Evolutionary conservation across 495 filamentous ascomycete species (phyloP).

Genomic region (Tuber brumale): DNA sequence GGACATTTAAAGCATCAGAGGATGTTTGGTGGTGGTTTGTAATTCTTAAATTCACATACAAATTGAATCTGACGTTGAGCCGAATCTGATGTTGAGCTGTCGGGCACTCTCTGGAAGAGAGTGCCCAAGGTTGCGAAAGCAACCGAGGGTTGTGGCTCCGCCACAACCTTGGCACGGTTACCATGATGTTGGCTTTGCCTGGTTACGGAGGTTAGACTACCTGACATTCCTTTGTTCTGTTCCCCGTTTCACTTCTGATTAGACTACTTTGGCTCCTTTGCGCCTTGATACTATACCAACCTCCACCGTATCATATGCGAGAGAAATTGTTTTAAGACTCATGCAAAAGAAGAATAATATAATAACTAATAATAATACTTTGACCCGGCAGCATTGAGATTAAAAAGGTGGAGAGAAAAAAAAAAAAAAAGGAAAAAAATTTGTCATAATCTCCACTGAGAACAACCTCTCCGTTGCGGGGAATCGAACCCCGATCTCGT

Average conservation of each 20-base stretch:
- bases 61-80: too few species aligned
- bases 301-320: background rate
- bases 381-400: background rate
- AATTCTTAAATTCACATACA: too few species aligned
- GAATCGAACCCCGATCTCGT: conserved; percentile 40
- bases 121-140: too few species aligned
- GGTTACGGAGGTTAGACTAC: too few species aligned
- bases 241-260: background rate
- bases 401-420: background rate
- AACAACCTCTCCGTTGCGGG: conserved; percentile 28
- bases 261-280: background rate
- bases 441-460: background rate
- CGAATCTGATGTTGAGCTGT: too few species aligned
- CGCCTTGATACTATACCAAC: background rate
- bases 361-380: background rate
- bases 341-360: too few species aligned
- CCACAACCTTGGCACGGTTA: too few species aligned
- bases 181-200: background rate
- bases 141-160: too few species aligned
- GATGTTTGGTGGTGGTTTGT: too few species aligned
- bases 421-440: background rate
- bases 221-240: background rate
- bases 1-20: too few species aligned
- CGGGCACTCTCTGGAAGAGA: too few species aligned
- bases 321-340: background rate